Conservation (phyloP, 768 basidiomycete genomes). For the Solioccasus polychromus region DNA sequence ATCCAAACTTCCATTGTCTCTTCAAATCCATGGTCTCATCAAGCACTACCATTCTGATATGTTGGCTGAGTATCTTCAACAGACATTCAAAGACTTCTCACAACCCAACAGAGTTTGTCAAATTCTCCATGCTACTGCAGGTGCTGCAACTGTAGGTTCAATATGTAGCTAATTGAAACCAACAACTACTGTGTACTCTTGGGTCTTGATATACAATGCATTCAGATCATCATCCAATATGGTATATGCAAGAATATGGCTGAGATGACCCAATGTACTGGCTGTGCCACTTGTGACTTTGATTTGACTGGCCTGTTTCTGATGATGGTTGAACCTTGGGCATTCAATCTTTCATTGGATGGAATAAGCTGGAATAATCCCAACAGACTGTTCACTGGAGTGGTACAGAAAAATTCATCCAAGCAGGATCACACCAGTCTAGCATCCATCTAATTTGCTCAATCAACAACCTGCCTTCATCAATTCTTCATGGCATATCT, state of each 20-base stretch:
- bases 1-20: conserved; percentile 4
- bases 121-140: conserved; percentile 24
- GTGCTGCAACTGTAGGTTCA: conserved; percentile 20
- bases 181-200: too few species aligned
- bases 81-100: conserved; percentile 21
- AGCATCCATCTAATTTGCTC: not conserved
- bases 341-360: not conserved
- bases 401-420: not conserved
- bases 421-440: conserved; percentile 1
- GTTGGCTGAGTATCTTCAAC: conserved; percentile 25
- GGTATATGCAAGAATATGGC: conserved; percentile 1
- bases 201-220: not conserved
- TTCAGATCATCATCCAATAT: not conserved
- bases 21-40: conserved; percentile 13
- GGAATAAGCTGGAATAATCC: not conserved
- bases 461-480: conserved; percentile 1
- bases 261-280: not conserved
- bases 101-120: conserved; percentile 13
- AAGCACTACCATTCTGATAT: conserved; percentile 28
- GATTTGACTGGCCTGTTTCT: not conserved
- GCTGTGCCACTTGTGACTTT: not conserved
- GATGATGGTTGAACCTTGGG: conserved; percentile 1
- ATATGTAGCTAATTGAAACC: not conserved
- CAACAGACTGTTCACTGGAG: not conserved
- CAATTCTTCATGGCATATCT: conserved; percentile 1